Conservation (phyloP, 306 rosid species). For the Rosa lucieae region DNA sequence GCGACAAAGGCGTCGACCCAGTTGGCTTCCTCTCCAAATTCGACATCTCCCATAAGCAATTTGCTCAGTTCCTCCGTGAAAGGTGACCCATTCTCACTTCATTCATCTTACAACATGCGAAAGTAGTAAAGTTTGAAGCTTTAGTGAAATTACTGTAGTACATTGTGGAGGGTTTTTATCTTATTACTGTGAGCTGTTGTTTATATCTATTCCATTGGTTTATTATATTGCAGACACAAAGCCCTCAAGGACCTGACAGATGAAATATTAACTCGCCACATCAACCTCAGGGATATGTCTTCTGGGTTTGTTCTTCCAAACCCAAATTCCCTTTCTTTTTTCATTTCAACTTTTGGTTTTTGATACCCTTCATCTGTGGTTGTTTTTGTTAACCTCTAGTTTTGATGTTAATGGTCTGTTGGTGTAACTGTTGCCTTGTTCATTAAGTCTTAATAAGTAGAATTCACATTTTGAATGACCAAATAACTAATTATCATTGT, state of each 20-base stretch:
- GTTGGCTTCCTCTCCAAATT: conserved; percentile 79
- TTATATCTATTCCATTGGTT: background rate
- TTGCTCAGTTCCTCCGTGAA: conserved; percentile 87
- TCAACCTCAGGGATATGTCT: conserved; percentile 69
- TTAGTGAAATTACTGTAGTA: background rate
- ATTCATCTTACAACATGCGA: background rate
- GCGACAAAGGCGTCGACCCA: conserved; percentile 69
- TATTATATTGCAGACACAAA: conserved; percentile 57
- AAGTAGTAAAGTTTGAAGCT: conserved; percentile 12
- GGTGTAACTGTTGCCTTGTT: background rate
- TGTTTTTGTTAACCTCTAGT: background rate
- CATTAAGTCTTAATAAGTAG: background rate
- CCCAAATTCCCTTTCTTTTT: conserved; percentile 16
- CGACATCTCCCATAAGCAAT: conserved; percentile 75
- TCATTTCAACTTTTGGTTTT: too few relatives aligned
- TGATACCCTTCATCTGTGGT: background rate
- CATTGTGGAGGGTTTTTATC: background rate
- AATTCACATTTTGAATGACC: background rate
- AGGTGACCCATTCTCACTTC: conserved; percentile 46
- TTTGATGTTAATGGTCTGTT: background rate
- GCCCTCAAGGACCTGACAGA: conserved; percentile 75
- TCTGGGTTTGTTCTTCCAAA: conserved; percentile 76
- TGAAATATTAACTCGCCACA: conserved; percentile 66
- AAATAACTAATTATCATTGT: background rate
- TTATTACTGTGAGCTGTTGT: background rate